A percentile compares a stretch with the other conserved stretches of the same genome.
Evolutionary conservation across 148 eudicot genomes (phyloP).

Genomic region (Fagopyrum esculentum): DNA sequence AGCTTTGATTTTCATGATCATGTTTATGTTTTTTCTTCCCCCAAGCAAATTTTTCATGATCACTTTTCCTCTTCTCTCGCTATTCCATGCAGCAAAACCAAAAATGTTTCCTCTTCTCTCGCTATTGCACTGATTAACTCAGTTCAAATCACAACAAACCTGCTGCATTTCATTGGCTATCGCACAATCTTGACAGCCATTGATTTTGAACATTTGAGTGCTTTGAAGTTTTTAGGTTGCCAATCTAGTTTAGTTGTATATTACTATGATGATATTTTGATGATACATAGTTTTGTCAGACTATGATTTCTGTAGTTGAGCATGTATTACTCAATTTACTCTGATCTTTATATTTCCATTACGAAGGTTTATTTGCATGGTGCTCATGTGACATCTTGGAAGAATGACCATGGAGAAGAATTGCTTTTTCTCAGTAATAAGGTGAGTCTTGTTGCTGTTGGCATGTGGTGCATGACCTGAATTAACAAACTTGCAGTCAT

Average conservation of each 20-base stretch:
- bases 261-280: neutral
- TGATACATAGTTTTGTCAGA: neutral
- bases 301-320: neutral
- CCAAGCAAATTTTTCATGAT: too few species aligned
- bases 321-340: neutral
- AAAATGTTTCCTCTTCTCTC: too few species aligned
- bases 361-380: constrained; percentile 80
- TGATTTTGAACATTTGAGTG: neutral
- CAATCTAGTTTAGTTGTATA: neutral
- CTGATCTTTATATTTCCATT: neutral
- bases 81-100: neutral
- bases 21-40: neutral
- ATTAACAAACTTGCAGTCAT: neutral
- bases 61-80: too few species aligned
- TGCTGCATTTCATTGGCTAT: neutral
- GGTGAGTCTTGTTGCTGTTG: constrained; percentile 36
- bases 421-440: constrained; percentile 81
- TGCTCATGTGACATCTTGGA: constrained; percentile 95
- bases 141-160: too few species aligned
- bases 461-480: neutral
- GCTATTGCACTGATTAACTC: too few species aligned
- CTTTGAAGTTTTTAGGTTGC: neutral
- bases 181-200: neutral
- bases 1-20: neutral
- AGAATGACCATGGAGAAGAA: constrained; percentile 84